phyloP scores from a whole-genome alignment of 129 eudicot genomes.

The Tanacetum coccineum region DNA sequence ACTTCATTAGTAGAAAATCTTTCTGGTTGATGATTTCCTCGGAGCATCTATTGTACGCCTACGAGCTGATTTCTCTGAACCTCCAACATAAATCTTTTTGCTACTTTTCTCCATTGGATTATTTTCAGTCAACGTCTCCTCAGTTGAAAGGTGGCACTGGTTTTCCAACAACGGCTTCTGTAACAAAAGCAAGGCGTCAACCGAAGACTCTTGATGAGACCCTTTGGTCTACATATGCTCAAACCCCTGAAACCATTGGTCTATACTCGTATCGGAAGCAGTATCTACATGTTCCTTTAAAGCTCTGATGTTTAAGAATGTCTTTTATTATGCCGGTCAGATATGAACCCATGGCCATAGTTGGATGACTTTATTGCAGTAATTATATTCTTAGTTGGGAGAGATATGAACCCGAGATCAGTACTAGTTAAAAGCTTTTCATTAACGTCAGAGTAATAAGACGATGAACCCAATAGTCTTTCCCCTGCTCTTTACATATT shows the following conservation, averaged over 20 bases:
- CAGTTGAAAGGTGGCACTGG: constrained; percentile 78
- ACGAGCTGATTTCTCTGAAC: constrained; percentile 80
- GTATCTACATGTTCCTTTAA: constrained; percentile 55
- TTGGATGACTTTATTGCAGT: constrained; percentile 44
- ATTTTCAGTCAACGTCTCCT: constrained; percentile 23
- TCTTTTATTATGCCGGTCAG: constrained; percentile 35
- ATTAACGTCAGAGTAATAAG: constrained; percentile 58
- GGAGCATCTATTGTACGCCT: constrained; percentile 66
- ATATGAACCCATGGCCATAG: constrained; percentile 36
- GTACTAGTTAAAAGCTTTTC: constrained; percentile 51
- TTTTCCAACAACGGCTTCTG: constrained; percentile 88
- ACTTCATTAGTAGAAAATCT: constrained; percentile 30
- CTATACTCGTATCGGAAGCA: constrained; percentile 34
- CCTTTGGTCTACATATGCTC: constrained; percentile 30
- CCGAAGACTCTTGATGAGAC: constrained; percentile 35
- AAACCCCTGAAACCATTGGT: constrained; percentile 39
- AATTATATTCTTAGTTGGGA: constrained; percentile 47
- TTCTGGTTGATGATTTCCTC: constrained; percentile 37
- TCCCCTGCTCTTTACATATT: constrained; percentile 78
- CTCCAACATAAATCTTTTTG: constrained; percentile 44
- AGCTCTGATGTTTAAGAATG: constrained; percentile 52
- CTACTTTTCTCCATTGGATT: constrained; percentile 25
- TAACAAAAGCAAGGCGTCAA: constrained; percentile 70
- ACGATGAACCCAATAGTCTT: constrained; percentile 61
- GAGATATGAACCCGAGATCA: constrained; percentile 30